Base-by-base conservation (phyloP, 768 basidiomycete species). In the Xerocomus potaroensis region DNA sequence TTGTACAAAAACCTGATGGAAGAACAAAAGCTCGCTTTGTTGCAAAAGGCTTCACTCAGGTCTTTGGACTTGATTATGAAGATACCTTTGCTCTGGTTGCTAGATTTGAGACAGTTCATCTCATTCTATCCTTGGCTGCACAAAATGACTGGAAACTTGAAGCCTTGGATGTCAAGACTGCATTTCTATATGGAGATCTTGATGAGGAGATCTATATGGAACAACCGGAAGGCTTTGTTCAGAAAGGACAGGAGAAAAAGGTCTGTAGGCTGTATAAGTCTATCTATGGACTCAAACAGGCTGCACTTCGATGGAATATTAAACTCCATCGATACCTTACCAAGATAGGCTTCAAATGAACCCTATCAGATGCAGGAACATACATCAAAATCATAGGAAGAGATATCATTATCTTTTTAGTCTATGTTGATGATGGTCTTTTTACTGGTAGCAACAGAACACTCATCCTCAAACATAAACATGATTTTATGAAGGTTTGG, bases 151-250 rank as follows among this genome's bases (percentile, higher is more conserved):
- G 68, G 49, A 58, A 74, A 5, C 36, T 78, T 5, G 53, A 71
- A 16, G 62, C 63, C 38, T 56, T 76, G 8, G 72, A 80, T 51
- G 65, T 78, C 15, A 71, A 70, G 26, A 59, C 59, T 0, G 72
- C 71, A 0, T 77, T 68, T 52, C 63, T 78, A 0, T 72, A 67
- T 43, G 60, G 65, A 2, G 16, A 48, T 1, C 37, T 57, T 0
- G 34, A 51, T 19, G 16, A 27, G 22, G 19, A 42, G 18, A 34
- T 34, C 6, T 34, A 34, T 18, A 3, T 34, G 5, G 16, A 3
- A 19, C 33, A 34, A 19, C 16, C 33, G 6, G n/a, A 34, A 34
- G 33, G 33, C 11, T 34, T 34, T 18, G 18, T 34, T 16, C 3
- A 5, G n/a, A 34, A 34, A 11, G 16, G 33, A 16, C 15, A 34